Evolutionary conservation across 306 rosid genomes (phyloP).

Genomic region (Citrullus colocynthis): DNA sequence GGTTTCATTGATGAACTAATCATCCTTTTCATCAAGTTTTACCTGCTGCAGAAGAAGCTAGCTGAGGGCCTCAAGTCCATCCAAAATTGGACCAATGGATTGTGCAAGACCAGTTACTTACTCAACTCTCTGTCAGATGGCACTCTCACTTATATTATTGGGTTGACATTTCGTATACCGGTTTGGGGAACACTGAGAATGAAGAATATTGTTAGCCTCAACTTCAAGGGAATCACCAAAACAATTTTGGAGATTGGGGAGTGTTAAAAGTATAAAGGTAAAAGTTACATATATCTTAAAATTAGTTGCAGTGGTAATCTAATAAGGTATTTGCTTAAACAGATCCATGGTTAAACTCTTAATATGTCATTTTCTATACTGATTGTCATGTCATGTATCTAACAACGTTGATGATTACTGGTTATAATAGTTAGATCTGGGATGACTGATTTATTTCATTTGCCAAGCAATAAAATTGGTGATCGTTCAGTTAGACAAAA

Average conservation of each 20-base stretch:
- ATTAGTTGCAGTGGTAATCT: too few relatives aligned
- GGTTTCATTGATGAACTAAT: background rate
- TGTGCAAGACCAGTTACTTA: background rate
- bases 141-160: background rate
- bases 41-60: background rate
- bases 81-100: background rate
- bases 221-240: background rate
- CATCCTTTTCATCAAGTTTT: background rate
- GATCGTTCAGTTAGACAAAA: too few relatives aligned
- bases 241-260: background rate
- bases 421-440: too few relatives aligned
- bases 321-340: too few relatives aligned
- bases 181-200: background rate
- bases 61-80: background rate
- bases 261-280: background rate
- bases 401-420: too few relatives aligned
- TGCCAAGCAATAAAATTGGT: too few relatives aligned
- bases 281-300: too few relatives aligned
- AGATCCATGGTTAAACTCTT: too few relatives aligned
- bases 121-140: background rate
- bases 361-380: too few relatives aligned
- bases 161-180: background rate
- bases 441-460: too few relatives aligned
- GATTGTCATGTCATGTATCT: too few relatives aligned
- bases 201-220: background rate